Conservation (phyloP, 2,329 filamentous ascomycete genomes). For the Ophiosphaerella korrae region DNA sequence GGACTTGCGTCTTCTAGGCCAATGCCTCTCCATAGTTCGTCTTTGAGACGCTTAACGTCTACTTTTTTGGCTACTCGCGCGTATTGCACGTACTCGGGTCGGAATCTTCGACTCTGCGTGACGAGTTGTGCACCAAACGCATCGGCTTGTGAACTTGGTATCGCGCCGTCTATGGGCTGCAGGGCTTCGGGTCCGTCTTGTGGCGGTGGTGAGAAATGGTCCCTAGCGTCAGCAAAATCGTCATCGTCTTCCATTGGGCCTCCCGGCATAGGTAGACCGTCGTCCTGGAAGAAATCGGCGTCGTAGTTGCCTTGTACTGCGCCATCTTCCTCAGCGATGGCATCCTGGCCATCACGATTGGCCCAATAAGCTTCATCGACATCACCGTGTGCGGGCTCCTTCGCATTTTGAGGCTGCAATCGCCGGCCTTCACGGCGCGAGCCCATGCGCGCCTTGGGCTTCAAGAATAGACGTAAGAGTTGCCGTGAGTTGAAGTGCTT, state of each 20-base stretch:
- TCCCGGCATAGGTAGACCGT: conserved; percentile 71
- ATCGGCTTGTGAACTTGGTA: conserved; percentile 60
- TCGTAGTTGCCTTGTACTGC: conserved; percentile 81
- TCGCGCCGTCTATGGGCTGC: conserved; percentile 46
- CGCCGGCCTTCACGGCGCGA: conserved; percentile 59
- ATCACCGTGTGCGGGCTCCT: conserved; percentile 69
- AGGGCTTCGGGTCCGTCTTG: conserved; percentile 51
- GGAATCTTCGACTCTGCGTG: conserved; percentile 63
- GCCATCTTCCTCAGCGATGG: conserved; percentile 58
- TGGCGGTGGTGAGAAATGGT: conserved; percentile 73
- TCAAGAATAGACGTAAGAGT: conserved; percentile 86
- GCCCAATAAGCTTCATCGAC: conserved; percentile 98
- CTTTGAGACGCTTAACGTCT: conserved; percentile 67
- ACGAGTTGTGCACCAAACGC: conserved; percentile 68
- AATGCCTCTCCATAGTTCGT: conserved; percentile 69
- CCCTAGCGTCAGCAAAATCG: conserved; percentile 77
- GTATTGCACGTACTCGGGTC: conserved; percentile 70
- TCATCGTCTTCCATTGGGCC: conserved; percentile 69
- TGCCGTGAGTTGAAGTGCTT: conserved; percentile 98
- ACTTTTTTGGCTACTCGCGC: conserved; percentile 70
- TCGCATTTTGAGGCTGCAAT: conserved; percentile 22
- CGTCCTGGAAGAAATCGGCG: conserved; percentile 96
- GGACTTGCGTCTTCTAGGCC: conserved; percentile 53
- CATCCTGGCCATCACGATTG: conserved; percentile 48
- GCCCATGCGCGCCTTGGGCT: conserved; percentile 86